Evolutionary conservation across 805 yeast genomes (phyloP).

Genomic region (Candida awuae): DNA sequence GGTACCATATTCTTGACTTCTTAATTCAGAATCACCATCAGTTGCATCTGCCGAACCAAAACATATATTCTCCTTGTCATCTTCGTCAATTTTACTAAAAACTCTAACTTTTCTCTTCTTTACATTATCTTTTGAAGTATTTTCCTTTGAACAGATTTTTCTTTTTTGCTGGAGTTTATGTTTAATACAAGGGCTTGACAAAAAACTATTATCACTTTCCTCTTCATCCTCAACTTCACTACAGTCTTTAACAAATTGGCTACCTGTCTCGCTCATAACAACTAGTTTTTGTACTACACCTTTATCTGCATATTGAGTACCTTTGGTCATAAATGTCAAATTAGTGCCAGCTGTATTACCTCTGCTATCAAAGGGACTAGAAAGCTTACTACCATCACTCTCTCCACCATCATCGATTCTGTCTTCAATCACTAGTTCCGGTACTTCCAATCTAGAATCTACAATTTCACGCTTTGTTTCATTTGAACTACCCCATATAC

Average conservation of each 20-base stretch:
- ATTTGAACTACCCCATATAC: not conserved
- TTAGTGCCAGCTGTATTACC: constrained; percentile 9
- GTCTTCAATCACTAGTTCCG: not conserved
- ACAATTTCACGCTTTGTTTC: not conserved
- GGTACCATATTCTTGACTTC: not conserved
- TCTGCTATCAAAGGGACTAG: constrained; percentile 9
- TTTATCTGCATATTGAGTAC: not conserved
- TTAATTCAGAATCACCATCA: constrained; percentile 2
- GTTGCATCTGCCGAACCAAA: constrained; percentile 8
- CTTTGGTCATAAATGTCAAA: constrained; percentile 6
- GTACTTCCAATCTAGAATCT: constrained; percentile 7
- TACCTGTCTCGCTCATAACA: too few relatives aligned
- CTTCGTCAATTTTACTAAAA: not conserved
- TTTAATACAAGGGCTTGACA: constrained; percentile 12
- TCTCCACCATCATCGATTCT: not conserved
- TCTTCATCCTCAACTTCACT: constrained; percentile 5
- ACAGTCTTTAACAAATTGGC: constrained; percentile 1
- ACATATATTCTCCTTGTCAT: not conserved
- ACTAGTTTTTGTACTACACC: too few relatives aligned
- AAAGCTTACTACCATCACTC: constrained; percentile 5
- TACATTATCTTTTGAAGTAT: not conserved
- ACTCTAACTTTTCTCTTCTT: constrained; percentile 2
- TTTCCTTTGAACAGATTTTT: not conserved
- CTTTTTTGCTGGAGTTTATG: constrained; percentile 5
- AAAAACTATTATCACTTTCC: constrained; percentile 1